Evolutionary conservation across 2,329 filamentous ascomycete genomes (phyloP).

Genomic region (Calonectria hongkongensis): DNA sequence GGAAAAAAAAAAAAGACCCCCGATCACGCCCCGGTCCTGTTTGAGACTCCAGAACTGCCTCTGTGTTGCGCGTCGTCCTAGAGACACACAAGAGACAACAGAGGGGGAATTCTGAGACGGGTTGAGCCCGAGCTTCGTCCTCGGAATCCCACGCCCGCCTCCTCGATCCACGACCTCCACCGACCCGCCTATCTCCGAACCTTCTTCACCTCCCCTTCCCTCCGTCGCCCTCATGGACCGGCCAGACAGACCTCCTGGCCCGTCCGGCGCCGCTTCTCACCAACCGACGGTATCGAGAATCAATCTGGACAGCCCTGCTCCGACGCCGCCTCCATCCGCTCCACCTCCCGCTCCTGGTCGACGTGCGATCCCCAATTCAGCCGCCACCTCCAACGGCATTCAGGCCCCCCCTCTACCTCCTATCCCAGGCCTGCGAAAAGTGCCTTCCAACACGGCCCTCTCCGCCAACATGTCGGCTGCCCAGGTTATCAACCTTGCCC

Average conservation of each 20-base stretch:
- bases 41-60: slow-evolving; percentile 51
- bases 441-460: slow-evolving; percentile 67
- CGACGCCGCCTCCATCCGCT: slow-evolving; percentile 50
- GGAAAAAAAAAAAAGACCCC: slow-evolving; percentile 35
- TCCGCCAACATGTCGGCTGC: slow-evolving; percentile 73
- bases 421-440: slow-evolving; percentile 68
- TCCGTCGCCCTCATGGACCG: slow-evolving; percentile 58
- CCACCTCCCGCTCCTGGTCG: slow-evolving; percentile 55
- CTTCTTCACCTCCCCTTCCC: slow-evolving; percentile 46
- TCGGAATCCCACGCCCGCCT: slow-evolving; percentile 43
- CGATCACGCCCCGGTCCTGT: slow-evolving; percentile 44
- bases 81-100: slow-evolving; percentile 48
- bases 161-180: slow-evolving; percentile 51
- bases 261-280: slow-evolving; percentile 50
- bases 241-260: slow-evolving; percentile 57
- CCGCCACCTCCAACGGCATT: slow-evolving; percentile 63
- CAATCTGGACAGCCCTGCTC: slow-evolving; percentile 62
- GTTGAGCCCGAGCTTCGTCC: slow-evolving; percentile 49
- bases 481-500: slow-evolving; percentile 79
- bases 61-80: slow-evolving; percentile 49
- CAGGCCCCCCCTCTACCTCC: slow-evolving; percentile 65
- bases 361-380: slow-evolving; percentile 62
- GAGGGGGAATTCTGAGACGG: slow-evolving; percentile 58
- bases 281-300: slow-evolving; percentile 58
- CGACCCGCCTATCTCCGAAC: slow-evolving; percentile 41